phyloP scores from a whole-genome alignment of 805 yeast species.

The Lipomyces kockii region DNA sequence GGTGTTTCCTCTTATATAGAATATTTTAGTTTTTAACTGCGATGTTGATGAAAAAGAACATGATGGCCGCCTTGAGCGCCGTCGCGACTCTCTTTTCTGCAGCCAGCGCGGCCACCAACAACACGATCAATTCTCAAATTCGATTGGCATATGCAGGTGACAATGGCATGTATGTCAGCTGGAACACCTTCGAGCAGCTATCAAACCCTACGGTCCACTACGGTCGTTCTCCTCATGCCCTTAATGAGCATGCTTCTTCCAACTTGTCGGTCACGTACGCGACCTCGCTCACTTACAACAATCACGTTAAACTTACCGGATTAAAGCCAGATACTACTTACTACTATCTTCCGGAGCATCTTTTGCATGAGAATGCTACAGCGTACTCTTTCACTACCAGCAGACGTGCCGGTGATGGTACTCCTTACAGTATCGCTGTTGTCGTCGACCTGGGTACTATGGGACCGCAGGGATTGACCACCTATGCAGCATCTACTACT shows the following conservation, averaged over 20 bases:
- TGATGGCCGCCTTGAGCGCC: slow-evolving; percentile 3
- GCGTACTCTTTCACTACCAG: slow-evolving; percentile 35
- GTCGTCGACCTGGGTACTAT: slow-evolving; percentile 36
- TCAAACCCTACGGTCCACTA: slow-evolving; percentile 39
- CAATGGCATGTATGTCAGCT: slow-evolving; percentile 40
- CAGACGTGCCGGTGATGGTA: slow-evolving; percentile 31
- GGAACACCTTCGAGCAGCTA: slow-evolving; percentile 40
- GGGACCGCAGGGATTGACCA: slow-evolving; percentile 28
- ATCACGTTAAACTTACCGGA: slow-evolving; percentile 41
- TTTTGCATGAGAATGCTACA: slow-evolving; percentile 25
- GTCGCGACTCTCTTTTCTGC: neutral
- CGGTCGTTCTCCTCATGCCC: slow-evolving; percentile 35
- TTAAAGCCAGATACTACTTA: slow-evolving; percentile 41
- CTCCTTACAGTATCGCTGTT: slow-evolving; percentile 32
- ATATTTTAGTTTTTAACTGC: neutral
- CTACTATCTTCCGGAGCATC: slow-evolving; percentile 40
- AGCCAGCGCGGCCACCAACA: slow-evolving; percentile 1
- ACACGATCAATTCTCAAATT: neutral
- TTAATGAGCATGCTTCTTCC: neutral
- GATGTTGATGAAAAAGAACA: neutral
- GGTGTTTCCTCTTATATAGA: neutral
- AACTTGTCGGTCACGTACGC: slow-evolving; percentile 37
- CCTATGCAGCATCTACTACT: slow-evolving; percentile 5
- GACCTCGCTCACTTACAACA: slow-evolving; percentile 39
- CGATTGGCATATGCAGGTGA: slow-evolving; percentile 39